Evolutionary conservation across 2,329 filamentous ascomycete genomes (phyloP), one percentile per base, ranked within the genome.

Genomic region (Elsinoe fawcettii): DNA sequence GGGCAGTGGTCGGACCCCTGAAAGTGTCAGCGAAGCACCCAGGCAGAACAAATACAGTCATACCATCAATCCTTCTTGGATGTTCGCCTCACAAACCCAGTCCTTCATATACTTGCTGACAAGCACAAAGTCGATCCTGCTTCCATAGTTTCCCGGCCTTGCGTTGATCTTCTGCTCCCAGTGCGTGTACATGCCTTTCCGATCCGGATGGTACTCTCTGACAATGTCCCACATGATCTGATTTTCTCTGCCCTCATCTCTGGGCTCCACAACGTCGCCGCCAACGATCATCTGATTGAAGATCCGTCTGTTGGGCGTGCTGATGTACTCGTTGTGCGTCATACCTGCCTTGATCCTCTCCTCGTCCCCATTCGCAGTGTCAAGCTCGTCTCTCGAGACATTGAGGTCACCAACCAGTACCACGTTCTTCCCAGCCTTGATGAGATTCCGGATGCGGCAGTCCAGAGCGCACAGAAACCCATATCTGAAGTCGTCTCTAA

Each of bases 131-230:
- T 99, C 93, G 64, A 97, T 97, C 34, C 93, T 83, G 56, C 88
- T 87, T 5, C 93, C 93, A 70, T 87, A 95, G 69, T 97, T 97
- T 2, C 88, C 90, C 2, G 92, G 92, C n/a, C 93, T 80, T n/a
- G 89, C 88, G 70, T 97, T 97, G 67, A 90, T 87, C 69, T 88
- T 91, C 53, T 89, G 91, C 62, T 97, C 90, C 92, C 92, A 97
- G 70, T 92, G 96, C 0, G 93, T 97, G 70, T 90, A 97, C 93
- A 99, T 97, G 60, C 90, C 90, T 60, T 78, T 77, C 37, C 93
- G 80, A n/a, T 76, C 73, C 0, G 88, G 87, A 66, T 96, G 87
- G 66, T 91, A 95, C 23, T 80, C 81, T 51, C 93, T 82, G 64
- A 88, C 91, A 16, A 95, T 76, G 72, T 99, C 93, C 80, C 86